These are phyloP conservation scores for Colletotrichum lindemuthianum DNA, from an alignment of 2,329 filamentous ascomycete species.

Conservation along the genomic window DNA sequence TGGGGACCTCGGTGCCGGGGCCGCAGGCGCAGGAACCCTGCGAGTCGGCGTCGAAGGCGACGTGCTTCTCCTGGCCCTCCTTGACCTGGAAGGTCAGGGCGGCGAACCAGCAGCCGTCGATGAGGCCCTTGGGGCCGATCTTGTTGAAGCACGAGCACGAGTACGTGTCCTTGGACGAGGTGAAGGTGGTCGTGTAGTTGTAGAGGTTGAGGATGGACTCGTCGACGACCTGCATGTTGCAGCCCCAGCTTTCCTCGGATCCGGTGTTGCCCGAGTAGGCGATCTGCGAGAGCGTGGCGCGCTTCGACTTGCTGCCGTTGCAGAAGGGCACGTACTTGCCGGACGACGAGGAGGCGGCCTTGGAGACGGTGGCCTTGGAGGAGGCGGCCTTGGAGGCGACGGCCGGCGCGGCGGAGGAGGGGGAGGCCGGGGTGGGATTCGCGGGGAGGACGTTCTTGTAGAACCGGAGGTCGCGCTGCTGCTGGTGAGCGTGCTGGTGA, in stretches of 20 bases:
- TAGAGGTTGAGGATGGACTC: conserved; percentile 50
- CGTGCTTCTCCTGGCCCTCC: conserved; percentile 47
- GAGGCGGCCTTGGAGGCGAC: conserved; percentile 39
- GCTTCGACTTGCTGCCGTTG: conserved; percentile 51
- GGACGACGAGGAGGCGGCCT: conserved; percentile 46
- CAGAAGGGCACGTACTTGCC: conserved; percentile 44
- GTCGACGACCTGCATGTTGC: conserved; percentile 61
- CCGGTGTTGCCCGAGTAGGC: conserved; percentile 60
- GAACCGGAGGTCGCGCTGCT: conserved; percentile 37
- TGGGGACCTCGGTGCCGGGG: conserved; percentile 42
- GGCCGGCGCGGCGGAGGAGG: conserved; percentile 8
- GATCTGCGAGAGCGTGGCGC: conserved; percentile 58
- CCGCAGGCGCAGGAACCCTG: conserved; percentile 61
- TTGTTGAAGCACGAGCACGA: conserved; percentile 62
- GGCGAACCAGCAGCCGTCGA: conserved; percentile 61
- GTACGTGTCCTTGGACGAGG: conserved; percentile 47
- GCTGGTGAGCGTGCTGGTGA: conserved; percentile 44
- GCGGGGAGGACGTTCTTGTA: conserved; percentile 22
- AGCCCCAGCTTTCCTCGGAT: conserved; percentile 53
- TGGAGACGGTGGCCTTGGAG: too few relatives aligned
- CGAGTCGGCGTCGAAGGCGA: conserved; percentile 58
- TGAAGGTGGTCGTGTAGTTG: conserved; percentile 55
- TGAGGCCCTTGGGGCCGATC: conserved; percentile 55
- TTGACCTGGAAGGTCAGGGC: conserved; percentile 54
- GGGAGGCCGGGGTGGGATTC: conserved; percentile 1